Base-by-base conservation (phyloP, 2,329 filamentous ascomycete species). In the Rhynchosporium agropyri region DNA sequence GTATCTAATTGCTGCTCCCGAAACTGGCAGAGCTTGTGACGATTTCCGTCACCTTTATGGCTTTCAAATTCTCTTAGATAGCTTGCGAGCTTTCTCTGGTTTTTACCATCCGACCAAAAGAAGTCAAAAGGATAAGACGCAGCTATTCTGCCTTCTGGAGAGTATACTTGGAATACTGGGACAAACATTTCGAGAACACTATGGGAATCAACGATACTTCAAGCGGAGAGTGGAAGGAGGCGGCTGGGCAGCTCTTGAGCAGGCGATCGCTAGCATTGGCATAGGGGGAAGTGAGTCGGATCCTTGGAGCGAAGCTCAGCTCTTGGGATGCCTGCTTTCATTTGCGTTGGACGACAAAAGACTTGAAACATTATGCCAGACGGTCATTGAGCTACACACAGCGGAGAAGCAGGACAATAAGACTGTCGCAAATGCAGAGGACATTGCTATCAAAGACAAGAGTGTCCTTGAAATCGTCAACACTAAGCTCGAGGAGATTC, bases 141-240 rank as follows among this genome's bases (percentile, higher is more conserved):
- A 81, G 50, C 79, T 91, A 62, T 90, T 92, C 71, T 82, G 84
- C 64, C 79, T 94, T 20, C 79, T 96, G 20, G 85, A 92, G 71
- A 83, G 83, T 8, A 83, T 89, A n/a, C 79, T 95, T 45, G 86
- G 86, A 38, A 85, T 95, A 13, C 78, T 98, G 33, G 88, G 90
- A 1, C 68, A 74, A 62, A 68, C 71, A 43, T 83, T 99, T 68
- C 84, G 86, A 60, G 86, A 87, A 51, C 92, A 98, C 75, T 83
- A 89, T 53, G 94, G 93, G 26, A 99, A 98, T 77, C 85, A 89
- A 72, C 86, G 90, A 69, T 97, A 94, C 78, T 98, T 98, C 74
- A 84, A 86, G 63, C 88, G 87, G 68, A 83, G 86, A 68, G 86
- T 96, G 36, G 84, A 90, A 63, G 87, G 85, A 28, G 90, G 88